Evolutionary conservation across 2,329 filamentous ascomycete species (phyloP), one percentile per base, ranked within the genome.

Genomic region (Orbilia ellipsospora): DNA sequence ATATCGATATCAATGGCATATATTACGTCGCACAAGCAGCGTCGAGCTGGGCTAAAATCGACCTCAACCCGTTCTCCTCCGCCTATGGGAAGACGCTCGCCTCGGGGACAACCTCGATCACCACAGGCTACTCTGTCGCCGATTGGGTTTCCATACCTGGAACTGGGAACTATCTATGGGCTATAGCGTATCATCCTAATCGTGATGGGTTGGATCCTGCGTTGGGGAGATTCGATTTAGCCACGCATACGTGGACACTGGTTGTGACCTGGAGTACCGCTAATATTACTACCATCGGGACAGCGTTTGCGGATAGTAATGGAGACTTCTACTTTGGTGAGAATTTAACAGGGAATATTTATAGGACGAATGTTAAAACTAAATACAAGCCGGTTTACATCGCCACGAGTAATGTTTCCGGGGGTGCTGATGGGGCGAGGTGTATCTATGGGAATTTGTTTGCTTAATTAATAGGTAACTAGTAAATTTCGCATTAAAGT

Each of bases 371-470:
- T n/a, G n/a, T 50, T 16, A 10, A 5, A 7, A 50, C 8, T 50
- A 8, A 10, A 10, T 5, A 50, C 5, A 16, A 10, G 8, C 45
- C 45, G 12, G 20, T 28, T 13, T 13, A 45, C 31, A 40, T 60
- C 5, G 18, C 18, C 3, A 16, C 7, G 13, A 28, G 55, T 50
- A 16, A 8, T 50, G 10, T 16, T 5, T n/a, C 45, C 16, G 16
- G 23, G 5, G 48, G 48, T 16, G 31, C 31, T 26, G 56, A 60
- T 20, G 56, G n/a, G 20, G 56, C 56, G 12, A 6, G 56, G 4
- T 60, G 56, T 36, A 40, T 60, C 36, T 60, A 60, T 16, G 45
- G 8, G 45, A 16, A 50, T 16, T n/a, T 50, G n/a, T n/a, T n/a
- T n/a, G n/a, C n/a, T n/a, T n/a, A n/a, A n/a, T n/a, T n/a, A n/a